Evolutionary conservation across 2,329 filamentous ascomycete genomes (phyloP), one percentile per base, ranked within the genome.

Genomic region (Furcasterigmium furcatum): DNA sequence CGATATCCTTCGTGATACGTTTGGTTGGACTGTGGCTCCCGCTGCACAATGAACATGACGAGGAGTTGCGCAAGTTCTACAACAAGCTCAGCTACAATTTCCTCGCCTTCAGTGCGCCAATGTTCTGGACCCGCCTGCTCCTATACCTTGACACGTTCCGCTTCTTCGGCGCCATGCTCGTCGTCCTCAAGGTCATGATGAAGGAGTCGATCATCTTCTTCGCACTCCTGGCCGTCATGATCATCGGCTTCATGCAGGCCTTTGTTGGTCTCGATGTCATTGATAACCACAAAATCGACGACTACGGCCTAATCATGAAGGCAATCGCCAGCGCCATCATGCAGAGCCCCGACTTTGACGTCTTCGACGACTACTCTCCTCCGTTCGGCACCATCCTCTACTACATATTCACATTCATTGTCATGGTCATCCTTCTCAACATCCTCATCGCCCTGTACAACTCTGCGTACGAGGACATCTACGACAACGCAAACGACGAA

Each of bases 111-210:
- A 84, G 85, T 4, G 91, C 94, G 0, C 94, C 94, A 0, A 88
- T 99, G 88, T 97, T 99, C 66, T 99, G 94, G 92, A 87, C 85
- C 60, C 87, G 94, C 5, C 76, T 99, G 48, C 71, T 99, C 51
- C 80, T 99, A 7, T 99, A 96, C 61, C 80, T 99, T 16, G 94
- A 99, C 66, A 89, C 87, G 27, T 82, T 95, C 76, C 84, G 88
- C 45, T 99, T 99, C 74, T 99, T 99, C 58, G 94, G 94, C 20
- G 91, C 92, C 41, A 99, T 99, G 94, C 80, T 99, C 1, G 92
- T 99, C 2, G 91, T 99, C 2, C 74, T 99, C 38, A 95, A 97
- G 64, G 87, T 91, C 43, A 91, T 92, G 88, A 91, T 92, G 87
- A 90, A 89, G 59, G 87, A 92, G 65, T 95, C 88, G 1, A 74